phyloP scores from a whole-genome alignment of 1,284 basidiomycete genomes.

The Boletus semigastroideus region DNA sequence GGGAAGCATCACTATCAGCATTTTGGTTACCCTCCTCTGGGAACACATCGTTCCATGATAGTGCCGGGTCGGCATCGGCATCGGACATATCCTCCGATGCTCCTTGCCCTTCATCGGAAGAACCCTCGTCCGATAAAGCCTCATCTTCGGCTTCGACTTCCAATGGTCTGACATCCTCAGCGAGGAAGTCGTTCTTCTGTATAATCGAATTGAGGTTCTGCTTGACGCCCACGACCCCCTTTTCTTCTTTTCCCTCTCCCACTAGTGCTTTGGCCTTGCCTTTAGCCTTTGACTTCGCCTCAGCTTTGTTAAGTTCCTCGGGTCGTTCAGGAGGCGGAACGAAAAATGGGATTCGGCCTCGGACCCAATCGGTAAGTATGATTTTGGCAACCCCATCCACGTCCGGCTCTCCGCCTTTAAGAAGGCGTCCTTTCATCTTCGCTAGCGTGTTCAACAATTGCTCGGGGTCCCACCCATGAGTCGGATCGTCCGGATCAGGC shows the following conservation, averaged over 20 bases:
- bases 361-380: slow-evolving; percentile 95
- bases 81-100: slow-evolving; percentile 33
- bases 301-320: slow-evolving; percentile 63
- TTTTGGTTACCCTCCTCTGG: slow-evolving; percentile 34
- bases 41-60: slow-evolving; percentile 74
- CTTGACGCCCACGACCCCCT: slow-evolving; percentile 55
- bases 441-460: slow-evolving; percentile 86
- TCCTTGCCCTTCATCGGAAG: slow-evolving; percentile 33
- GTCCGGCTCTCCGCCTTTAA: slow-evolving; percentile 96
- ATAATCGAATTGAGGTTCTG: slow-evolving; percentile 76
- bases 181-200: slow-evolving; percentile 83
- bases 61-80: slow-evolving; percentile 42
- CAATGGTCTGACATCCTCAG: slow-evolving; percentile 65
- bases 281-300: slow-evolving; percentile 51
- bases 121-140: slow-evolving; percentile 27
- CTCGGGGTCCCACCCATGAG: slow-evolving; percentile 68
- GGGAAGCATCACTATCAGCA: slow-evolving; percentile 29
- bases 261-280: slow-evolving; percentile 34
- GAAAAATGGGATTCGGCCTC: slow-evolving; percentile 92
- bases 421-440: slow-evolving; percentile 86
- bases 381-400: slow-evolving; percentile 93
- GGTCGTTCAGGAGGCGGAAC: slow-evolving; percentile 76
- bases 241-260: slow-evolving; percentile 29
- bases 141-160: slow-evolving; percentile 44
- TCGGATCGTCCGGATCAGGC: slow-evolving; percentile 53